phyloP scores from a whole-genome alignment of 768 basidiomycete genomes.

The Termitomyces sp. region DNA sequence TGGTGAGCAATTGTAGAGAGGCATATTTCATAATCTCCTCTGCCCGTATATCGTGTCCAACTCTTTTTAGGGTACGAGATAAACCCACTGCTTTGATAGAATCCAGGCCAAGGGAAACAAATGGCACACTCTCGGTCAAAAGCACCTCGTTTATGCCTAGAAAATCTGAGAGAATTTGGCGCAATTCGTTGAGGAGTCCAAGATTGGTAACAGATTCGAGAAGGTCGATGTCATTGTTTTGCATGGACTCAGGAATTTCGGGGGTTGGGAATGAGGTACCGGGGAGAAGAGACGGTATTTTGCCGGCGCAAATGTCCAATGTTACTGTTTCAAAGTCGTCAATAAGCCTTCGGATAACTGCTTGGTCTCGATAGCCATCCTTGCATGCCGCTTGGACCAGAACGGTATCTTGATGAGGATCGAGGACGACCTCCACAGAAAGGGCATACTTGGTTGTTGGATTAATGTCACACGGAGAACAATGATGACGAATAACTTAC shows the following conservation, averaged over 20 bases:
- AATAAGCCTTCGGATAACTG: conserved; percentile 13
- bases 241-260: not conserved
- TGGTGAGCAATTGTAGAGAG: conserved; percentile 15
- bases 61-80: conserved; percentile 25
- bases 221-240: not conserved
- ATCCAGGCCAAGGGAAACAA: conserved; percentile 41
- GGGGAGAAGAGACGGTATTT: not conserved
- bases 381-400: conserved; percentile 22
- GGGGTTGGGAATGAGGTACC: not conserved
- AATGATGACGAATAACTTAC: conserved; percentile 15
- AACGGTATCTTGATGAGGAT: conserved; percentile 17
- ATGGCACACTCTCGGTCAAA: conserved; percentile 23
- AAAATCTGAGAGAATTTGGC: conserved; percentile 19
- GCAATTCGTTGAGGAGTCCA: conserved; percentile 10
- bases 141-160: conserved; percentile 17
- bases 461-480: not conserved
- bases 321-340: conserved; percentile 18
- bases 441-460: conserved; percentile 20
- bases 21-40: conserved; percentile 29
- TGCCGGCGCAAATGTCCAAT: conserved; percentile 8
- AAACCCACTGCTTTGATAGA: conserved; percentile 42
- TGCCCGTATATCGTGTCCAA: conserved; percentile 27
- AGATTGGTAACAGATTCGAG: conserved; percentile 8
- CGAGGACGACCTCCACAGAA: conserved; percentile 24
- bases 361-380: conserved; percentile 6